These are phyloP conservation scores for Bolboschoenus planiculmis DNA, from an alignment of 176 grass and related monocot genomes.

Conservation along the genomic window DNA sequence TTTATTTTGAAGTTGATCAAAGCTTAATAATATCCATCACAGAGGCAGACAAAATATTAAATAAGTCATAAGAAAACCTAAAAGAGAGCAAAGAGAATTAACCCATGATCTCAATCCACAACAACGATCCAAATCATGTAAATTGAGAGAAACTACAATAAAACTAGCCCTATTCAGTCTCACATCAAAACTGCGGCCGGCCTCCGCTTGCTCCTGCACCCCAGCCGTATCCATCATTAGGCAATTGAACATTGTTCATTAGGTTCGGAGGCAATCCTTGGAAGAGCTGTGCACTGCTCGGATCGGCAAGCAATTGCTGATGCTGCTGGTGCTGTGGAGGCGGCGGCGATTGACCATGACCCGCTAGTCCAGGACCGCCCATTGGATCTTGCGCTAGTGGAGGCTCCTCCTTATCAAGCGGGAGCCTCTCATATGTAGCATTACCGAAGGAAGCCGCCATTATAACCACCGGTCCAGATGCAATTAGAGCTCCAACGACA, in stretches of 20 bases:
- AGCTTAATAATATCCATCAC: conserved; percentile 12
- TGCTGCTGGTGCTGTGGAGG: conserved; percentile 31
- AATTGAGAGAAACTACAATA: conserved; percentile 16
- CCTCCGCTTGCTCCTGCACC: conserved; percentile 1
- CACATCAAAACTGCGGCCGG: conserved; percentile 17
- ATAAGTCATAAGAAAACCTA: conserved; percentile 20
- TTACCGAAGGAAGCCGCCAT: conserved; percentile 79
- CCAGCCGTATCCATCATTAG: conserved; percentile 24
- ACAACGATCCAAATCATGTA: conserved; percentile 1
- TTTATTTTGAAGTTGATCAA: conserved; percentile 7
- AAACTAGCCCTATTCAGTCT: conserved; percentile 24
- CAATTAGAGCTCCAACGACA: conserved; percentile 55
- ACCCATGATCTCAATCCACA: conserved; percentile 25
- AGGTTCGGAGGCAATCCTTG: conserved; percentile 71
- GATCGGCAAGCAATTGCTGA: conserved; percentile 31
- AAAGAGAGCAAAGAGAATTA: conserved; percentile 17
- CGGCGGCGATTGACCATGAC: conserved; percentile 36
- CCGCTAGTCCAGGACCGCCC: conserved; percentile 29
- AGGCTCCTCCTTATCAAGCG: conserved; percentile 63
- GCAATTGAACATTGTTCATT: conserved; percentile 69
- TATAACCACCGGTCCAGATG: conserved; percentile 62
- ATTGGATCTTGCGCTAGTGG: conserved; percentile 19
- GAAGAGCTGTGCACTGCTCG: conserved; percentile 48
- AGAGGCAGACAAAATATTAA: conserved; percentile 20
- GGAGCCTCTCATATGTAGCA: conserved; percentile 73